Conservation (phyloP, 2,329 filamentous ascomycete species). For the Botrytis medusae region DNA sequence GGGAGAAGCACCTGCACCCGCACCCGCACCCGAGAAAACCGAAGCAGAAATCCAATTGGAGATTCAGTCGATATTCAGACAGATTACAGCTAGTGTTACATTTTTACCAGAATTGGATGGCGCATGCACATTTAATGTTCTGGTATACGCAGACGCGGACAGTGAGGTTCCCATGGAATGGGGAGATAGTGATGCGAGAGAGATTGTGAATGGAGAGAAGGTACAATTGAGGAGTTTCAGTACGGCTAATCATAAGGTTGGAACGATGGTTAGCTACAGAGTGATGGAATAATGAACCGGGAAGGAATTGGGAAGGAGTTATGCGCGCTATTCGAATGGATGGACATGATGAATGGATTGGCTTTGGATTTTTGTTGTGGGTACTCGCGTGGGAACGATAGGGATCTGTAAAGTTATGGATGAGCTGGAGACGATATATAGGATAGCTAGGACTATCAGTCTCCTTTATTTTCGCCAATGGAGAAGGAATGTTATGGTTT, state of each 20-base stretch:
- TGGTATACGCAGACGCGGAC: constrained; percentile 96
- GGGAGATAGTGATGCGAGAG: constrained; percentile 97
- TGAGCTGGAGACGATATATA: constrained; percentile 9
- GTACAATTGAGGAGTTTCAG: constrained; percentile 95
- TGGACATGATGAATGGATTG: background rate
- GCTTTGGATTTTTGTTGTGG: background rate
- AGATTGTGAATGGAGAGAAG: constrained; percentile 89
- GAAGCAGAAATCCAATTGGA: constrained; percentile 93
- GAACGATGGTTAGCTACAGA: constrained; percentile 90
- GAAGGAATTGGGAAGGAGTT: constrained; percentile 8
- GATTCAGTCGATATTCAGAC: constrained; percentile 94
- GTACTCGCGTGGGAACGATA: background rate
- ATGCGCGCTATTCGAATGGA: background rate
- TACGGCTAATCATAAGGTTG: constrained; percentile 89
- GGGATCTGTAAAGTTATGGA: constrained; percentile 18
- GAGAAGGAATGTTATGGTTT: background rate
- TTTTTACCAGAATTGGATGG: constrained; percentile 92
- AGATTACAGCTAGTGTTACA: constrained; percentile 96
- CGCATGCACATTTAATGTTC: constrained; percentile 97
- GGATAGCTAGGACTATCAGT: constrained; percentile 17
- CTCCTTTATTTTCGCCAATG: background rate
- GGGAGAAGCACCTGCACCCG: constrained; percentile 30
- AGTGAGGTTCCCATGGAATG: constrained; percentile 96
- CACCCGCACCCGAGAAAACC: constrained; percentile 66
- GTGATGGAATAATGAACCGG: constrained; percentile 45